These are phyloP conservation scores for Leccinum uliginosum DNA, from an alignment of 768 basidiomycete species.

Conservation along the genomic window DNA sequence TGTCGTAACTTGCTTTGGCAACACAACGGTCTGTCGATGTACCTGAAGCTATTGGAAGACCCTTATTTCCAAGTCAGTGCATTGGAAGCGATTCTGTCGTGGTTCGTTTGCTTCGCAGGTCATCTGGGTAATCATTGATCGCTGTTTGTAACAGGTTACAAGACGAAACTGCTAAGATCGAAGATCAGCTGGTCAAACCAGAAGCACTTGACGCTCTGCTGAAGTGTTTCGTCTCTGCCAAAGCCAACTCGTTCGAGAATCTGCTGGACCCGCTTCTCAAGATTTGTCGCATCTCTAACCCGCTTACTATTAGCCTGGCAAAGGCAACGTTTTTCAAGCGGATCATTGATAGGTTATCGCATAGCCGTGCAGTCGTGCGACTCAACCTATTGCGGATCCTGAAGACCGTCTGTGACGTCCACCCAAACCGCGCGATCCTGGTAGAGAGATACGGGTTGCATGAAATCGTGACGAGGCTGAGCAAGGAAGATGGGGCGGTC, in stretches of 20 bases:
- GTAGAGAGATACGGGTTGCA: constrained; percentile 80
- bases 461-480: constrained; percentile 75
- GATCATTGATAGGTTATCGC: constrained; percentile 73
- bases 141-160: constrained; percentile 60
- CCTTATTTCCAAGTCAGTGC: constrained; percentile 92
- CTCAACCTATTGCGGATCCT: constrained; percentile 86
- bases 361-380: constrained; percentile 79
- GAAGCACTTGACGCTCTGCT: constrained; percentile 65
- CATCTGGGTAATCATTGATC: neutral
- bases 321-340: constrained; percentile 83
- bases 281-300: constrained; percentile 75
- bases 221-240: constrained; percentile 76
- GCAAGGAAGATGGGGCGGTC: constrained; percentile 84
- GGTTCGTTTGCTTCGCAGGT: constrained; percentile 44
- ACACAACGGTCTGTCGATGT: constrained; percentile 82
- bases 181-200: constrained; percentile 75
- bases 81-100: constrained; percentile 84
- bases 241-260: constrained; percentile 89
- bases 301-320: constrained; percentile 71
- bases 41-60: constrained; percentile 72
- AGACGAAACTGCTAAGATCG: constrained; percentile 92
- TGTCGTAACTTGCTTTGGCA: constrained; percentile 90
- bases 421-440: constrained; percentile 77
- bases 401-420: constrained; percentile 81
- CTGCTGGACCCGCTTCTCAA: constrained; percentile 91